Percentiles rank a stretch among this genome's conserved stretches.
phyloP scores from a whole-genome alignment of 2,329 filamentous ascomycete species.

The Fusarium anguioides region DNA sequence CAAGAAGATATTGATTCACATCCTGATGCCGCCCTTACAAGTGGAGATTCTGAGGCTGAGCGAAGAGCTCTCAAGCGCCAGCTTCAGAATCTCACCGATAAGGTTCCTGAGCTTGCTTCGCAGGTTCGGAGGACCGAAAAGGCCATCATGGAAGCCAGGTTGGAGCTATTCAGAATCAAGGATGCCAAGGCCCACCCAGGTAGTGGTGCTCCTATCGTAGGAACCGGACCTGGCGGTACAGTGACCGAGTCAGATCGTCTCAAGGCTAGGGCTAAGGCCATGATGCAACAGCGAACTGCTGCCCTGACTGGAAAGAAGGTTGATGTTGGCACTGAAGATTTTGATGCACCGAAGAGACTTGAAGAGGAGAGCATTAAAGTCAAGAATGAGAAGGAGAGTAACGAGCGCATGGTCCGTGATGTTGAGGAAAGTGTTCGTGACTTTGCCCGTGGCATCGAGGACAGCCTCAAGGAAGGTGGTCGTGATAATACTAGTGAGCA shows the following conservation, averaged over 20 bases:
- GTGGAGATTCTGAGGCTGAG: slow-evolving; percentile 88
- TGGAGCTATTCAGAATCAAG: slow-evolving; percentile 92
- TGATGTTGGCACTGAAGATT: slow-evolving; percentile 75
- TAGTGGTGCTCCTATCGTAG: slow-evolving; percentile 83
- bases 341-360: slow-evolving; percentile 82
- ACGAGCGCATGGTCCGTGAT: slow-evolving; percentile 95
- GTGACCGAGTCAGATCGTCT: slow-evolving; percentile 94
- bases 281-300: slow-evolving; percentile 98
- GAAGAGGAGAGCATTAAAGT: slow-evolving; percentile 89
- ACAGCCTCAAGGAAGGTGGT: slow-evolving; percentile 83
- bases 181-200: slow-evolving; percentile 93
- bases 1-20: slow-evolving; percentile 96
- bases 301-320: slow-evolving; percentile 88
- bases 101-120: slow-evolving; percentile 90
- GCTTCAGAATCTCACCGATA: slow-evolving; percentile 87
- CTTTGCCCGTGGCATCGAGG: slow-evolving; percentile 85
- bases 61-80: slow-evolving; percentile 87
- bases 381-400: slow-evolving; percentile 87
- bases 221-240: slow-evolving; percentile 89
- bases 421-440: slow-evolving; percentile 96
- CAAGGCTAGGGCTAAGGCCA: slow-evolving; percentile 93
- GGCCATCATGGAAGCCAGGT: slow-evolving; percentile 87
- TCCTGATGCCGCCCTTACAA: slow-evolving; percentile 76
- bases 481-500: slow-evolving; percentile 84
- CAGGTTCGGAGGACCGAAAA: slow-evolving; percentile 91